These are phyloP conservation scores for Botrytis medusae DNA, from an alignment of 2,329 filamentous ascomycete genomes.

Conservation along the genomic window DNA sequence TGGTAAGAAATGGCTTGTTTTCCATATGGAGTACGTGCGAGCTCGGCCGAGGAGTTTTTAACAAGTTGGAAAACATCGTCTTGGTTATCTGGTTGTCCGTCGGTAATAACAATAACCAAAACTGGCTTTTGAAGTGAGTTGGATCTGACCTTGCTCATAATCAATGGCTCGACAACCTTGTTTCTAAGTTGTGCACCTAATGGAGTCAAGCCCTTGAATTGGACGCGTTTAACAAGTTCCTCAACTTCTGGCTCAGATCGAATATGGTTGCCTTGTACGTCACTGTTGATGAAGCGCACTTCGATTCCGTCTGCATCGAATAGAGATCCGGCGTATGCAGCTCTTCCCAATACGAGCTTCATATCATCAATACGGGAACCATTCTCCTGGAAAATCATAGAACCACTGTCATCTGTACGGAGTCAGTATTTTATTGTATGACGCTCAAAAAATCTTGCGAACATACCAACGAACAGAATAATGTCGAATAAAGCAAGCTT, in stretches of 20 bases:
- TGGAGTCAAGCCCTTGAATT: constrained; percentile 66
- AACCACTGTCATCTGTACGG: constrained; percentile 61
- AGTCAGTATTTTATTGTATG: constrained; percentile 17
- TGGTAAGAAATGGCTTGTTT: constrained; percentile 21
- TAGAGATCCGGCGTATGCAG: constrained; percentile 64
- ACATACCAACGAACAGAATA: constrained; percentile 36
- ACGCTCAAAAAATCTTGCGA: not conserved
- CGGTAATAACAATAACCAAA: constrained; percentile 19
- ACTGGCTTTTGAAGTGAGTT: constrained; percentile 18
- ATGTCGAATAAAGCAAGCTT: constrained; percentile 41
- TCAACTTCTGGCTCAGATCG: constrained; percentile 57
- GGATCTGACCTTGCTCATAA: constrained; percentile 43
- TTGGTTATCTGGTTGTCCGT: constrained; percentile 22
- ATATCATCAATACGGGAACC: constrained; percentile 67
- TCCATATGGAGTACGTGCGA: constrained; percentile 10
- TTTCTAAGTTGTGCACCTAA: constrained; percentile 62
- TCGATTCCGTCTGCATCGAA: constrained; percentile 69
- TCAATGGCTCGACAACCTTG: constrained; percentile 63
- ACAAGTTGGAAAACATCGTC: constrained; percentile 16
- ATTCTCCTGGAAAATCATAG: constrained; percentile 67
- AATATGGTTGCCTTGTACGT: constrained; percentile 53
- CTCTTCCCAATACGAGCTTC: constrained; percentile 61
- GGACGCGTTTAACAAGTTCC: constrained; percentile 55
- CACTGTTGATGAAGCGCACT: constrained; percentile 69
- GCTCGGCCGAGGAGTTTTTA: constrained; percentile 9